Base-by-base conservation (phyloP, 192 early-diverging fungal genomes). In the Coemansia sp. region DNA sequence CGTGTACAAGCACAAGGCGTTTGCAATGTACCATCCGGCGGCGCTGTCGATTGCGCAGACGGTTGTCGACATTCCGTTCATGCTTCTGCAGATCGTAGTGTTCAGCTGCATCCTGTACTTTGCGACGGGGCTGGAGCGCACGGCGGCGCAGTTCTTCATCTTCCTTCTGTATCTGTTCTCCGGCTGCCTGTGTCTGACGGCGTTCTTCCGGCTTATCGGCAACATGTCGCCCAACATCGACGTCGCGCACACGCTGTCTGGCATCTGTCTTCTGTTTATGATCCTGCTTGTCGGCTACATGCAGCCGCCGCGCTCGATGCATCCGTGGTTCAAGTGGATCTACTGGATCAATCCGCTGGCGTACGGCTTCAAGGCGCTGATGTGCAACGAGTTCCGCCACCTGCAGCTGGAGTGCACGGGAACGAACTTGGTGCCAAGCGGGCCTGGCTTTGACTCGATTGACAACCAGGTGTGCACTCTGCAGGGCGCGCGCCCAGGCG, bases 1-100 rank as follows among this genome's bases (percentile, higher is more conserved):
- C 48, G 73, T 90, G 39, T 86, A 90, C 77, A 95, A 95, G 70
- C 93, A 94, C 76, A 90, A 89, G 61, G 79, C 85, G 7, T 90
- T 88, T 70, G 87, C 89, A 56, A 70, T 92, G 65, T 89, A 90
- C 69, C 87, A 87, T 54, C 89, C 91, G 1, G 87, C 86, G 11
- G 86, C 89, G n/a, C 77, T 81, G 26, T 88, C 86, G 39, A 57
- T 91, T 49, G 79, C 89, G 39, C 87, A 87, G 70, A 85, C 83
- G 9, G 62, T 89, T 56, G 79, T 79, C 32, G 87, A 90, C 53
- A 67, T 91, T 39, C 86, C 88, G 13, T 68, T 89, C 52, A 72
- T 77, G 47, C 39, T 88, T 0, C 7, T 83, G 38, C 83, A 86
- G 65, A 79, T 89, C 9, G 42, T 88, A 4, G 44, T 87, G 4